Conservation (phyloP, 169 alveolate species). For the Plasmodium cynomolgi region DNA sequence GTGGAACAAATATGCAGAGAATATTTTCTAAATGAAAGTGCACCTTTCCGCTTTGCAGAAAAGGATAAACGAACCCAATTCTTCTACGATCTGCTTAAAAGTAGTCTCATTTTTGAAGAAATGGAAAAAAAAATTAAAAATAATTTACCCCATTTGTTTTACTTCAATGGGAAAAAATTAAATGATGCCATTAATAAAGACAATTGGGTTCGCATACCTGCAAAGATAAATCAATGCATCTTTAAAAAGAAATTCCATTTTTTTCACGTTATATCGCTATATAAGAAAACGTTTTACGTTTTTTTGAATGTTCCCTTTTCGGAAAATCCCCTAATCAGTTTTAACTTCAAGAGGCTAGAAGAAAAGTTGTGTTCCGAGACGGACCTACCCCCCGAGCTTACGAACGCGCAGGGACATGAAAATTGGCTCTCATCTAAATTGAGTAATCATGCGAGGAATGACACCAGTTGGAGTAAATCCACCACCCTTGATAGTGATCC, state of each 20-base stretch:
- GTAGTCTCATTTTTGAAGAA: conserved; percentile 25
- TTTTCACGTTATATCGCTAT: conserved; percentile 28
- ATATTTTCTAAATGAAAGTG: conserved; percentile 6
- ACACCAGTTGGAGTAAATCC: background rate
- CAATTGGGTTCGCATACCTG: conserved; percentile 57
- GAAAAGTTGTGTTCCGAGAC: conserved; percentile 14
- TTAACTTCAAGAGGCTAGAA: conserved; percentile 44
- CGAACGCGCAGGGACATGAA: background rate
- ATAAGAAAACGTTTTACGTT: conserved; percentile 35
- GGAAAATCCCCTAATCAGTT: conserved; percentile 44
- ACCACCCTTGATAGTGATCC: background rate
- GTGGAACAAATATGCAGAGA: conserved; percentile 19
- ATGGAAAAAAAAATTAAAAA: conserved; percentile 60
- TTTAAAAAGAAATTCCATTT: conserved; percentile 29
- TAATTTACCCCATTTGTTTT: conserved; percentile 15
- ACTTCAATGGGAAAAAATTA: conserved; percentile 33
- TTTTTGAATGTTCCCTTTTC: conserved; percentile 64
- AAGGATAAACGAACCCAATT: background rate
- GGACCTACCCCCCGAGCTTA: background rate
- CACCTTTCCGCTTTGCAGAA: background rate
- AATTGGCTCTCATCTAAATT: background rate
- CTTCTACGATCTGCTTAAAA: conserved; percentile 19
- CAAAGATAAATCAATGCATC: conserved; percentile 20
- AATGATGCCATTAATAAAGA: conserved; percentile 49
- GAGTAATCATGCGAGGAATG: background rate